Base-by-base conservation (phyloP, 116 monocot genomes). In the Papilionanthe hybrid region DNA sequence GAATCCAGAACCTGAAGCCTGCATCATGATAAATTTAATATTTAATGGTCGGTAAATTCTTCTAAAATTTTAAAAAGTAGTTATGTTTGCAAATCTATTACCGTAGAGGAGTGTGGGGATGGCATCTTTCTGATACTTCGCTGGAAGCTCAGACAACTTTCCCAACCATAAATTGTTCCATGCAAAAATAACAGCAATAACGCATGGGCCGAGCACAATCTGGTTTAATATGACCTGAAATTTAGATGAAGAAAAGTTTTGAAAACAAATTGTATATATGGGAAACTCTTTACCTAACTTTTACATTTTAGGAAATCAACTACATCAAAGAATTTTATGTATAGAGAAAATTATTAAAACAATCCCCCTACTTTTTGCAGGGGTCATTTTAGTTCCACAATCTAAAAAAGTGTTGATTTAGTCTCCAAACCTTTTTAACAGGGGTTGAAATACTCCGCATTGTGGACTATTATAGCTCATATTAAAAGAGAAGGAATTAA, bases 1-100 rank as follows among this genome's bases (percentile, higher is more conserved):
- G 94, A 85, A 94, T 82, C 97, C 97, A 94, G 73, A 97, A 97
- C 77, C 91, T 84, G 85, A 97, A 97, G 2, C 97, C 92, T 97
- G 86, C 75, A 87, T 43, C 72, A 65, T 77, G 60, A 76, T 9
- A 81, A 66, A 82, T 45, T 78, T 20, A 5, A 23, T 22, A 69
- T 43, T 75, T 41, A 75, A 55, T 42, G 27, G 71, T 65, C 43
- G 69, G 27, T 79, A 25, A 53, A 45, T 47, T 63, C 15, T 53
- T 13, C 56, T 67, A 13, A 11, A 55, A 23, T 1, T 75, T 20
- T 42, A 60, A 19, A 49, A 43, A 48, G 68, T 20, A n/a, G 56
- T 23, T 12, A 50, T 42, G 76, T 5, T 27, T 49, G 55, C 41
- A 56, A 37, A 29, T 15, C 18, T 85, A 37, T 83, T 79, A 94